A percentile compares a stretch with the other conserved stretches of the same genome.
Evolutionary conservation across 1,284 basidiomycete genomes (phyloP).

Genomic region (Leccinum pachyderme): DNA sequence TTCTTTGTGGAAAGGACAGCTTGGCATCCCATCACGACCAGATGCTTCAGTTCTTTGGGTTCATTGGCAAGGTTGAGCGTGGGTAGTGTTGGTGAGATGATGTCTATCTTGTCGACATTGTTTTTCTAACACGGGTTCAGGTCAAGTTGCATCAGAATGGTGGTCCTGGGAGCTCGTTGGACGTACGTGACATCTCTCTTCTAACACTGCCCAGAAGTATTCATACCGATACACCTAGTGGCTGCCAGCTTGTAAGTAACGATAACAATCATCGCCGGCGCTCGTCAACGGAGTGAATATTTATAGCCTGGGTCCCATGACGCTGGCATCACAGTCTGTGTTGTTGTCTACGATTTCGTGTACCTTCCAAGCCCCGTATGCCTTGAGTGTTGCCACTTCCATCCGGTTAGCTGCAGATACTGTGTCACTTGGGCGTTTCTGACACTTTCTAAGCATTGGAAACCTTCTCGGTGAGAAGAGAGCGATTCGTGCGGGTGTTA

Average conservation of each 20-base stretch:
- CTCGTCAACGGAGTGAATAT: slow-evolving; percentile 12
- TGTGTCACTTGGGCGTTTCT: background rate
- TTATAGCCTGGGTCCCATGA: slow-evolving; percentile 52
- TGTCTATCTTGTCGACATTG: background rate
- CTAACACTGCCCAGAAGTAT: background rate
- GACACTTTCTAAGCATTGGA: slow-evolving; percentile 54
- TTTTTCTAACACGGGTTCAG: slow-evolving; percentile 2
- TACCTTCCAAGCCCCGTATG: slow-evolving; percentile 84
- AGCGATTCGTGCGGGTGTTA: slow-evolving; percentile 62
- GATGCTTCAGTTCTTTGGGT: slow-evolving; percentile 70
- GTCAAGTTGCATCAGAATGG: slow-evolving; percentile 13
- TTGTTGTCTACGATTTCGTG: slow-evolving; percentile 72
- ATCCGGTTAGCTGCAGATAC: slow-evolving; percentile 58
- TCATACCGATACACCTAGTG: slow-evolving; percentile 32
- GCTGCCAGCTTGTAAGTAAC: slow-evolving; percentile 56
- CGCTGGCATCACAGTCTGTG: slow-evolving; percentile 72
- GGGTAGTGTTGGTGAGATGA: slow-evolving; percentile 62
- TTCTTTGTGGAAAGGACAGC: slow-evolving; percentile 76
- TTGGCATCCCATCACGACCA: slow-evolving; percentile 77
- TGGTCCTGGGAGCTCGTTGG: slow-evolving; percentile 8
- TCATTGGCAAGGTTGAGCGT: slow-evolving; percentile 74
- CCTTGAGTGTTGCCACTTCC: slow-evolving; percentile 77
- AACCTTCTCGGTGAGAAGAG: slow-evolving; percentile 79
- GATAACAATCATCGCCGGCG: background rate
- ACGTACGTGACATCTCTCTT: slow-evolving; percentile 35